Percentiles rank a stretch among this genome's conserved stretches.
phyloP scores from a whole-genome alignment of 78 protist species.

The Acrasis kona region DNA sequence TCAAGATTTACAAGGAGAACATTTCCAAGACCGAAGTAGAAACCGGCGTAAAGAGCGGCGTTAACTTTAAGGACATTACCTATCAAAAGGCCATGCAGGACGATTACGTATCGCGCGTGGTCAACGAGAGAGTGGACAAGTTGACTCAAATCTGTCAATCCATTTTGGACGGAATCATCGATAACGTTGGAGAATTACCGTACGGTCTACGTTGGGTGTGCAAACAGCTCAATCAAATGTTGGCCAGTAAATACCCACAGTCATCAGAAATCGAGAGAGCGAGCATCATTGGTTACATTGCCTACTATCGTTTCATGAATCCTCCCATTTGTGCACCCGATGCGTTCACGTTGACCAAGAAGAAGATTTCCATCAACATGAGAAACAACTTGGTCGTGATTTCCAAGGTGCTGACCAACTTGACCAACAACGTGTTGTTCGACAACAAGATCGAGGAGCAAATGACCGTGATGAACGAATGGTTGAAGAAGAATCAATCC shows the following conservation, averaged over 20 bases:
- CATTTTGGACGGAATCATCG: slow-evolving; percentile 58
- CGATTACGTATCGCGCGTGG: slow-evolving; percentile 50
- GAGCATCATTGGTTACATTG: not conserved
- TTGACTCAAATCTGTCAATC: slow-evolving; percentile 46
- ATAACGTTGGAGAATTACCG: slow-evolving; percentile 51
- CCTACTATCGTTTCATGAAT: not conserved
- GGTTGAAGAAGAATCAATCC: not conserved
- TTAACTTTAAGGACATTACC: slow-evolving; percentile 36
- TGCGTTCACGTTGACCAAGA: not conserved
- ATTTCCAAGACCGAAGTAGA: slow-evolving; percentile 56
- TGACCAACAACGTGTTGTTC: not conserved
- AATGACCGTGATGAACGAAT: not conserved
- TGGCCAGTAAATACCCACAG: not conserved
- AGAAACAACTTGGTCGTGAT: not conserved
- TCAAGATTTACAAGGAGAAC: slow-evolving; percentile 37
- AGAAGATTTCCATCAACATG: not conserved
- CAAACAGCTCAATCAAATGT: slow-evolving; percentile 17
- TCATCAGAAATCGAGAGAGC: not conserved
- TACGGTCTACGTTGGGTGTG: slow-evolving; percentile 75
- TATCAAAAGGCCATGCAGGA: slow-evolving; percentile 54
- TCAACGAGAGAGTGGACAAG: slow-evolving; percentile 45
- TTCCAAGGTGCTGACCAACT: not conserved
- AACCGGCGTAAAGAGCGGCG: slow-evolving; percentile 52
- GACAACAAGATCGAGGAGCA: not conserved
- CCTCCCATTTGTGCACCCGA: not conserved